Evolutionary conservation across 192 early-diverging fungal species (phyloP), one percentile per base, ranked within the genome.

Genomic region (Backusella westeae): DNA sequence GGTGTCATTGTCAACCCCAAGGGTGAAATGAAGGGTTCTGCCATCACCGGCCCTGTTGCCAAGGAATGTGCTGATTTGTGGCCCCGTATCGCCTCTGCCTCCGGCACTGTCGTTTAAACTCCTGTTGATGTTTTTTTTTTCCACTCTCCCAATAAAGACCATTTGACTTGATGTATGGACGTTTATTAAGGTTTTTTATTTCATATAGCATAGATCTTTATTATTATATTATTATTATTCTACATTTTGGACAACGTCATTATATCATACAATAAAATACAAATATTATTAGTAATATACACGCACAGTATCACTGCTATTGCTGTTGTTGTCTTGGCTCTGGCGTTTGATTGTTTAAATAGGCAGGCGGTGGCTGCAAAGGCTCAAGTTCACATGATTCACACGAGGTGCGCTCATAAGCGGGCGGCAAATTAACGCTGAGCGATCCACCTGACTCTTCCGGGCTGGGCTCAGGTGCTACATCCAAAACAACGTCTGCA

Each of bases 61-160:
- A 99, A 99, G 93, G 98, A 99, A 90, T 99, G 98, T 87, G 97
- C 97, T 77, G 98, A 99, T 85, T 89, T 99, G 85, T 99, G 98
- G 98, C 97, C 98, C 79, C 97, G 98, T 95, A 98, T 99, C 86
- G 96, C 97, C 76, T 97, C 95, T 78, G 88, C 85, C 82, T 89
- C 92, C 69, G 94, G 92, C 84, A 95, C 94, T 77, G 93, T 95
- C 21, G 84, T 79, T 19, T 79, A 79, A 79, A 67, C 36, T 39
- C 9, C n/a, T 17, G 15, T 63, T 63, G 21, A 26, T 29, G n/a
- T 59, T 63, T 26, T 63, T 26, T 17, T 17, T 7, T n/a, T 49
- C 46, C 17, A 17, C 19, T 21, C 32, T 21, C 56, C 26, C 23
- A 63, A 63, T 63, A 63, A 63, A 63, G 56, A 26, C 56, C 23